Evolutionary conservation across 305 asterid genomes (phyloP).

Genomic region (Ajuga reptans): DNA sequence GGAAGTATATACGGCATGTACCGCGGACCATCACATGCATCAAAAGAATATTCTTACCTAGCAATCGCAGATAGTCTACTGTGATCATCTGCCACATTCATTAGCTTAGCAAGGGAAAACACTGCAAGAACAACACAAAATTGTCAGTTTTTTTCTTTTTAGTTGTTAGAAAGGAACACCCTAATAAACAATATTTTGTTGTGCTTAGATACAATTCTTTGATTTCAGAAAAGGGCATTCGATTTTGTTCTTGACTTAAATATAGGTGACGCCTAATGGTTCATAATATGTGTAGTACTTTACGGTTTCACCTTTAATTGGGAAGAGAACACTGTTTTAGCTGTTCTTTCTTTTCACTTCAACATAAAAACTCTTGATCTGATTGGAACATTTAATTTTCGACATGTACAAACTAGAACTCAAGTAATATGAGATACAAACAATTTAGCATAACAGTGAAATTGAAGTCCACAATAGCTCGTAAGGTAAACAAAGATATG

Average conservation of each 20-base stretch:
- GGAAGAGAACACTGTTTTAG: neutral
- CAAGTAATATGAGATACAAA: neutral
- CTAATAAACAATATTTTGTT: neutral
- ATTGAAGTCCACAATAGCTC: neutral
- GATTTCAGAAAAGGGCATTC: neutral
- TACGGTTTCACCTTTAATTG: neutral
- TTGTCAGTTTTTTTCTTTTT: neutral
- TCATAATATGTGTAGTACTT: neutral
- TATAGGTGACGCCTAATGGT: neutral
- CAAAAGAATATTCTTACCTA: slow-evolving; percentile 39
- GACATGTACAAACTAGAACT: too few relatives aligned
- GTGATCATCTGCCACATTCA: slow-evolving; percentile 90
- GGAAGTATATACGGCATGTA: neutral
- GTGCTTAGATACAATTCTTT: neutral
- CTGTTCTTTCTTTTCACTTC: neutral
- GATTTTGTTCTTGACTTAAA: neutral
- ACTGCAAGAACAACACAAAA: slow-evolving; percentile 35
- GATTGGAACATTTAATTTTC: neutral
- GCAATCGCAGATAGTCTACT: slow-evolving; percentile 85
- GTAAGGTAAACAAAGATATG: neutral
- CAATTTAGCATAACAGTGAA: neutral
- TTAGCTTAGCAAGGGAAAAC: slow-evolving; percentile 80
- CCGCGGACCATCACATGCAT: neutral
- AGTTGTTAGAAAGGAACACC: neutral
- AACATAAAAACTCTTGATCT: neutral